A percentile compares a stretch with the other conserved stretches of the same genome.
phyloP scores from a whole-genome alignment of 2,329 filamentous ascomycete genomes.

The Cytospora mali region DNA sequence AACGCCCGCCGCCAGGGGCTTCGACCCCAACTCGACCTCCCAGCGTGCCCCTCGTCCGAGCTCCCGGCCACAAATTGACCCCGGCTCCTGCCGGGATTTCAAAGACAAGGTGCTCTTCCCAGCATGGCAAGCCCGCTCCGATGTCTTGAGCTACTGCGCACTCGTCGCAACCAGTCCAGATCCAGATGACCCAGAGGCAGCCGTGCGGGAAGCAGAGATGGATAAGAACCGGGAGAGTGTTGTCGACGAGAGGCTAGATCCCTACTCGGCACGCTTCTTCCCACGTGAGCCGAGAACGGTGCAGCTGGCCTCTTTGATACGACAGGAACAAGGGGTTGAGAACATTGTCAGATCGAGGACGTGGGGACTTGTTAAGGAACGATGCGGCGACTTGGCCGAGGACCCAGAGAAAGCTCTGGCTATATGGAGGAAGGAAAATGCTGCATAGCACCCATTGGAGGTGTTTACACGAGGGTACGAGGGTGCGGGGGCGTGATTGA shows the following conservation, averaged over 20 bases:
- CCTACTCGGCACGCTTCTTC: slow-evolving; percentile 85
- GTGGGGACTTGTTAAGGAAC: slow-evolving; percentile 76
- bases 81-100: slow-evolving; percentile 68
- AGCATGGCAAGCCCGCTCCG: slow-evolving; percentile 80
- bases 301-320: slow-evolving; percentile 70
- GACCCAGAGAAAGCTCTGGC: slow-evolving; percentile 68
- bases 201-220: slow-evolving; percentile 70
- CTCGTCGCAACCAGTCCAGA: slow-evolving; percentile 85
- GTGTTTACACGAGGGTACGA: too few relatives aligned
- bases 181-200: slow-evolving; percentile 78
- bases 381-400: slow-evolving; percentile 64
- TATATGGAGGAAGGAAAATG: slow-evolving; percentile 55
- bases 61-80: slow-evolving; percentile 57
- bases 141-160: slow-evolving; percentile 87
- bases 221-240: slow-evolving; percentile 70
- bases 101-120: slow-evolving; percentile 81
- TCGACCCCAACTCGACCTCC: slow-evolving; percentile 79
- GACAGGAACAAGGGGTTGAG: slow-evolving; percentile 77
- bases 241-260: slow-evolving; percentile 87
- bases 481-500: neutral
- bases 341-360: slow-evolving; percentile 78
- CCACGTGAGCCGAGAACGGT: slow-evolving; percentile 80
- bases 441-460: neutral
- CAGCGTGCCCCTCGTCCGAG: slow-evolving; percentile 57
- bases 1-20: slow-evolving; percentile 71